Conservation (phyloP, 805 yeast species). For the Wickerhamomyces rabaulensis region DNA sequence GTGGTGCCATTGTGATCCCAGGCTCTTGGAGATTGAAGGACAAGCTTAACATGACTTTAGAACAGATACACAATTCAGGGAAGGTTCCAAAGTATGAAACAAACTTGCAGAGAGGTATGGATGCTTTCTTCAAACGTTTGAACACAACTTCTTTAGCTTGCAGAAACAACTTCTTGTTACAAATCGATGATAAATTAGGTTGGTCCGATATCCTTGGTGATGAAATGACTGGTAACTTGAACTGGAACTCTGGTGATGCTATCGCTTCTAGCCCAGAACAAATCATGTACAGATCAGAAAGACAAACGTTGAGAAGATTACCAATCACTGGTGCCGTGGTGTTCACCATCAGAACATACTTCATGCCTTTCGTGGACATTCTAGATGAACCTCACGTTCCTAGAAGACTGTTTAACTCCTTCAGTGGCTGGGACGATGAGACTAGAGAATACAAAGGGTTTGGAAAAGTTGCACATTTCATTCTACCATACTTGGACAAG, state of each 20-base stretch:
- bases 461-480: constrained; percentile 44
- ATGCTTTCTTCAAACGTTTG: constrained; percentile 53
- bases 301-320: constrained; percentile 58
- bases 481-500: constrained; percentile 48
- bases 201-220: constrained; percentile 64
- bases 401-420: constrained; percentile 52
- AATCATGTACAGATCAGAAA: constrained; percentile 55
- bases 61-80: constrained; percentile 57
- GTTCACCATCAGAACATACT: constrained; percentile 62
- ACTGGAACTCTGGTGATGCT: constrained; percentile 57
- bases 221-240: constrained; percentile 45
- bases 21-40: constrained; percentile 68
- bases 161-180: constrained; percentile 61
- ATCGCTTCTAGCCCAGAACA: constrained; percentile 39
- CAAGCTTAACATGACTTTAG: constrained; percentile 49
- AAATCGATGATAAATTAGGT: constrained; percentile 55
- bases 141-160: constrained; percentile 60
- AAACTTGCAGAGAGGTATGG: constrained; percentile 58
- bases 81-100: constrained; percentile 63
- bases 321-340: constrained; percentile 54
- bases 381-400: constrained; percentile 60
- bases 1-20: constrained; percentile 60
- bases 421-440: constrained; percentile 54
- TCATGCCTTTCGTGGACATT: constrained; percentile 47
- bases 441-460: constrained; percentile 59